A percentile compares a stretch with the other conserved stretches of the same genome.
phyloP scores from a whole-genome alignment of 2,329 filamentous ascomycete genomes.

The Fusarium albidum region DNA sequence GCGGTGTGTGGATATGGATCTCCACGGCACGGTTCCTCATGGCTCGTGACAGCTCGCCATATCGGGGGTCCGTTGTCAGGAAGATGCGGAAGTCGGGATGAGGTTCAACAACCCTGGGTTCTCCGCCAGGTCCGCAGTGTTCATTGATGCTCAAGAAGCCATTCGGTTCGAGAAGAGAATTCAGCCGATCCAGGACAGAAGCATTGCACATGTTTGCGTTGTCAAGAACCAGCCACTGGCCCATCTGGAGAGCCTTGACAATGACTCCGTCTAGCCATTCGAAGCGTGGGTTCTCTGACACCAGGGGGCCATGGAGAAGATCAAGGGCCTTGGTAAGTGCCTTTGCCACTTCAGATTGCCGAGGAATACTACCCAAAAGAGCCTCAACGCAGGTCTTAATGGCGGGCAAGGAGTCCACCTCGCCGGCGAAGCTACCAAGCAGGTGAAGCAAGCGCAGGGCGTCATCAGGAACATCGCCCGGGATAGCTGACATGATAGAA shows the following conservation, averaged over 20 bases:
- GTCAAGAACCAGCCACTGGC: conserved; percentile 93
- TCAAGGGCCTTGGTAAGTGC: conserved; percentile 58
- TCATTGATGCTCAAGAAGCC: conserved; percentile 92
- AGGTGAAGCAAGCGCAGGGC: conserved; percentile 61
- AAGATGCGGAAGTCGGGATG: conserved; percentile 92
- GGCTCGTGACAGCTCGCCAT: conserved; percentile 92
- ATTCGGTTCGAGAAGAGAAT: conserved; percentile 91
- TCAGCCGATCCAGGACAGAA: conserved; percentile 91
- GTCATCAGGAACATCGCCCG: conserved; percentile 53
- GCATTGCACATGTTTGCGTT: conserved; percentile 97
- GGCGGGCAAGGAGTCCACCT: conserved; percentile 47
- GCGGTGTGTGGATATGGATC: conserved; percentile 72
- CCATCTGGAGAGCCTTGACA: conserved; percentile 83
- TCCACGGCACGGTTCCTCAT: conserved; percentile 97
- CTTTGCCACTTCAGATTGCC: conserved; percentile 54
- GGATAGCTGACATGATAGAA: conserved; percentile 58
- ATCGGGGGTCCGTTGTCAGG: conserved; percentile 88
- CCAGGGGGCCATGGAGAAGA: conserved; percentile 61
- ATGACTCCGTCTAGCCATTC: conserved; percentile 97
- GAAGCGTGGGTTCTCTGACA: conserved; percentile 80
- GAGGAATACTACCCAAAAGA: conserved; percentile 52
- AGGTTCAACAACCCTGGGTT: conserved; percentile 80
- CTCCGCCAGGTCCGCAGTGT: conserved; percentile 83
- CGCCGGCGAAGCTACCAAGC: conserved; percentile 53
- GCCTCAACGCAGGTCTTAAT: conserved; percentile 50